Percentiles rank a stretch among this genome's conserved stretches.
These are phyloP conservation scores for Chlamydomonas sphaeroides DNA, from an alignment of 139 green algal genomes.

Conservation along the genomic window DNA sequence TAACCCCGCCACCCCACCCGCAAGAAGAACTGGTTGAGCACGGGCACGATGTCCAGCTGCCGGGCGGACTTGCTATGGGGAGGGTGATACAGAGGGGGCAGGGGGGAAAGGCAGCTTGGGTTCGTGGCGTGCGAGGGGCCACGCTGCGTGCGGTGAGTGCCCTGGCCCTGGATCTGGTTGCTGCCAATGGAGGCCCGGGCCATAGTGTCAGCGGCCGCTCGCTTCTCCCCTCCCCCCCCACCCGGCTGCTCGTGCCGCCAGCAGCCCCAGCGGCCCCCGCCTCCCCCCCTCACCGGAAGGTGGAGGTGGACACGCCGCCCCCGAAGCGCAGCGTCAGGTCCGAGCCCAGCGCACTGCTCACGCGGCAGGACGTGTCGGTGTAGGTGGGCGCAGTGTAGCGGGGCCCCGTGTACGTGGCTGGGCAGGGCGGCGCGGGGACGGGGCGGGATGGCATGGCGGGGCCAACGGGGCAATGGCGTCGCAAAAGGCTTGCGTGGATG, in stretches of 20 bases:
- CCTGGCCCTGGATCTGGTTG: no score
- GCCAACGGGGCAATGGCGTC: no score
- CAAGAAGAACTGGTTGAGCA: constrained; percentile 43
- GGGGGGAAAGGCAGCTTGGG: no score
- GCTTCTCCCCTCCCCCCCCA: background rate
- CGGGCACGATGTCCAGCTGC: constrained; percentile 14
- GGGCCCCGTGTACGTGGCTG: constrained; percentile 8
- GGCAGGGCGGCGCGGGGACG: background rate
- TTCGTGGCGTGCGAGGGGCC: no score
- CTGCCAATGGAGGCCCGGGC: no score
- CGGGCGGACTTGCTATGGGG: background rate
- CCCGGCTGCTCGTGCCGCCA: background rate
- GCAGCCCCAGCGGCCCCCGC: no score
- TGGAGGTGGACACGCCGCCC: constrained; percentile 15
- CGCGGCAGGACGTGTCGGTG: constrained; percentile 4
- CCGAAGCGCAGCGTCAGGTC: background rate
- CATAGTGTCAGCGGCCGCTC: no score
- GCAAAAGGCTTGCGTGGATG: no score
- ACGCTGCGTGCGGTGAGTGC: no score
- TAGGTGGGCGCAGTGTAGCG: constrained; percentile 9
- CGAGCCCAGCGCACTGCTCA: constrained; percentile 13
- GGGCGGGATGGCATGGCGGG: background rate
- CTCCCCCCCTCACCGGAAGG: no score
- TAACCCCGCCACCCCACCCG: background rate
- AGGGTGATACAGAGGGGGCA: no score